phyloP scores from a whole-genome alignment of 306 rosid species.

The Quillaja saponaria region DNA sequence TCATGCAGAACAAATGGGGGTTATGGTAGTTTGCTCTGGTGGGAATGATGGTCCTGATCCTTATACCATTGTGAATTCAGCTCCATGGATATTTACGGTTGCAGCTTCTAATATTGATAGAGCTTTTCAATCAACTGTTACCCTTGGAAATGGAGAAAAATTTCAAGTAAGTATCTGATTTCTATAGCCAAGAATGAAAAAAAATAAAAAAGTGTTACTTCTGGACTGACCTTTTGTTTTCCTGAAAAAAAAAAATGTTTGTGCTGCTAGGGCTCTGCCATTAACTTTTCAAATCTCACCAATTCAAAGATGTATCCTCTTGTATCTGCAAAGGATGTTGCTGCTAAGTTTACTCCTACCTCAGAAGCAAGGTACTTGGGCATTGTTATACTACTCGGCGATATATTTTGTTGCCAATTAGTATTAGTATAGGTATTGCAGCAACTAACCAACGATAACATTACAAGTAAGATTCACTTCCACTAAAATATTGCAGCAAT shows the following conservation, averaged over 20 bases:
- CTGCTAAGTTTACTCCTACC: slow-evolving; percentile 61
- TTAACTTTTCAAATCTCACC: slow-evolving; percentile 71
- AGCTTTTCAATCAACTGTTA: slow-evolving; percentile 59
- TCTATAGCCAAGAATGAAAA: too few species aligned
- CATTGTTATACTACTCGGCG: too few species aligned
- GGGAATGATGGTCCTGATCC: slow-evolving; percentile 94
- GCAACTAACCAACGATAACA: not conserved
- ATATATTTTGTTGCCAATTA: too few species aligned
- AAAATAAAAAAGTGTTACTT: too few species aligned
- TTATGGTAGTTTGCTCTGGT: slow-evolving; percentile 83
- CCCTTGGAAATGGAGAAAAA: slow-evolving; percentile 72
- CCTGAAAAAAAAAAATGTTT: too few species aligned
- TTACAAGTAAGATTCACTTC: too few species aligned
- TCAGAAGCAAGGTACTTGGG: slow-evolving; percentile 87
- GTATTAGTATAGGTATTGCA: not conserved
- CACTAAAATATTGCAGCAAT: too few species aligned
- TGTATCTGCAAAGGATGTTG: slow-evolving; percentile 65
- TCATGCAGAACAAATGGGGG: slow-evolving; percentile 82
- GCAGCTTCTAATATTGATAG: slow-evolving; percentile 95
- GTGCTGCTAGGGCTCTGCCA: slow-evolving; percentile 64
- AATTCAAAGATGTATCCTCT: slow-evolving; percentile 60
- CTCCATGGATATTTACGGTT: slow-evolving; percentile 91
- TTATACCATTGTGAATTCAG: slow-evolving; percentile 71
- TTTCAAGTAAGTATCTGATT: slow-evolving; percentile 50
- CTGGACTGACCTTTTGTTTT: too few species aligned